Conservation (phyloP, 371 early-diverging fungal species). For the Mucor plumbeus region DNA sequence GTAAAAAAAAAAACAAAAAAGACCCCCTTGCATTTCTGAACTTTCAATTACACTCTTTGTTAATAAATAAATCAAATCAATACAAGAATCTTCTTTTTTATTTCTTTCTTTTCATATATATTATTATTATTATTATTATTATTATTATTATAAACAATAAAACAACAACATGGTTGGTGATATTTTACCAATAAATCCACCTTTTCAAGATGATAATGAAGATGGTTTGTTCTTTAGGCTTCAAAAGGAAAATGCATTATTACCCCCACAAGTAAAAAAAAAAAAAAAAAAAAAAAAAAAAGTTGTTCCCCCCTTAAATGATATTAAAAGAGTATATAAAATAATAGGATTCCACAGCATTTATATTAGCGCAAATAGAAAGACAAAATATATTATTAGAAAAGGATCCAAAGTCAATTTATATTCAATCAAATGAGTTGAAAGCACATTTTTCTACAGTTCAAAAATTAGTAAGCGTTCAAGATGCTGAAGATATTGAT, state of each 20-base stretch:
- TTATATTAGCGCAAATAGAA: constrained; percentile 63
- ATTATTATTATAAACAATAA: no score
- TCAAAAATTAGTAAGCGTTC: constrained; percentile 48
- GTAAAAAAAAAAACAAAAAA: constrained; percentile 3
- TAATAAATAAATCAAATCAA: neutral
- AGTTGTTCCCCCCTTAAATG: neutral
- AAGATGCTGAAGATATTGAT: constrained; percentile 58
- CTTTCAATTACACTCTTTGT: constrained; percentile 6
- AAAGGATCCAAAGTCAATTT: constrained; percentile 62
- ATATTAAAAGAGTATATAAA: neutral
- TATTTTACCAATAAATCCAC: no score
- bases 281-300: neutral
- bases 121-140: no score
- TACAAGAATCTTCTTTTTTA: neutral
- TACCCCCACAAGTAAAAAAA: constrained; percentile 45
- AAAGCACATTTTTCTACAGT: constrained; percentile 56
- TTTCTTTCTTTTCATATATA: neutral
- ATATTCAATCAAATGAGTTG: constrained; percentile 58
- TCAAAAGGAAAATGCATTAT: constrained; percentile 44
- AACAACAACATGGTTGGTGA: neutral
- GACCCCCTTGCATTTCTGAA: constrained; percentile 25
- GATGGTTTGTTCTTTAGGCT: constrained; percentile 29
- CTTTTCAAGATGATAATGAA: neutral
- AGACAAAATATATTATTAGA: constrained; percentile 60
- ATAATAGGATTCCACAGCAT: constrained; percentile 56